Evolutionary conservation across 139 green algal species (phyloP), one percentile per base, ranked within the genome.

Genomic region (Volvox africanus): DNA sequence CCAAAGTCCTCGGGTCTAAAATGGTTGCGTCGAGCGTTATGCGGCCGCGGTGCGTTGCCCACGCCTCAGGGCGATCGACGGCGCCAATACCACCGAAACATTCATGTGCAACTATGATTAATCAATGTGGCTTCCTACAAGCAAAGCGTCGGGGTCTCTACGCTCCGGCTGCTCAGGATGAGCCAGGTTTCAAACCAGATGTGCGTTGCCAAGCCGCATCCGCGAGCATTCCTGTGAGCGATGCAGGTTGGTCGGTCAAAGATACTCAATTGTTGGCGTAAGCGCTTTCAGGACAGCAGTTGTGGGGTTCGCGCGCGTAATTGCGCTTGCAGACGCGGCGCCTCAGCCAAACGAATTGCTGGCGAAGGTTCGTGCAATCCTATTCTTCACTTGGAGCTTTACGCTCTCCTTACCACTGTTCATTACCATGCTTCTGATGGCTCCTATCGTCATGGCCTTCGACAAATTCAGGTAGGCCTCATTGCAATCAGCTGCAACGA

Each of bases 301-400:
- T 73, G 2, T 24, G 21, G 21, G 24, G 21, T 73, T 73, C 65
- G 65, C 65, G 65, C 18, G 36, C 21, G 1, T 26, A 32, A 76
- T 32, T 76, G 18, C 30, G 17, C 81, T 87, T 87, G 61, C 81
- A 87, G 81, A 87, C 61, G 67, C 83, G 28, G 44, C 26, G 28
- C 73, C 71, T 13, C 21, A 83, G 73, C 86, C 71, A 12, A 83
- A 83, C 30, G 71, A 76, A 30, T n/a, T 94, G 17, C 65, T 95
- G 2, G 86, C 92, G 6, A 91, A 93, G 50, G 26, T 97, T 14
- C 92, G 96, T 6, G 96, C 94, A 0, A 84, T 97, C 2, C 21
- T 95, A 36, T 99, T 99, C 94, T 99, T 98, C 88, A 16, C 89
- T 6, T 96, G 88, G 88, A 98, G 97, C 5, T 95, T 99, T 21